These are phyloP conservation scores for Oropetium thomaeum DNA, from an alignment of 176 grass and related monocot species.

Conservation along the genomic window DNA sequence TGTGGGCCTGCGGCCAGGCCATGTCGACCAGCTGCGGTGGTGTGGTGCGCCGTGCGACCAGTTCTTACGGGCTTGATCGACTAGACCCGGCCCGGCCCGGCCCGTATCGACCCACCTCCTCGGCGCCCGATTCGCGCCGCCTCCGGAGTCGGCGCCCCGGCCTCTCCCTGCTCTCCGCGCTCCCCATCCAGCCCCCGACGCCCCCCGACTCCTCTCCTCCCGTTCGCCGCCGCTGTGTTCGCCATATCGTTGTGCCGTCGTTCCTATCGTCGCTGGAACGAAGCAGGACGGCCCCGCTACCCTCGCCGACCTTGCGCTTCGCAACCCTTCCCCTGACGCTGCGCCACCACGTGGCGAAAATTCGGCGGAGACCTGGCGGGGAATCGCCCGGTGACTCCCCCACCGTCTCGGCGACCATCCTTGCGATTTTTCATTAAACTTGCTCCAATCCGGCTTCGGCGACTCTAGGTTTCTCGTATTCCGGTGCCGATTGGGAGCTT, in stretches of 20 bases:
- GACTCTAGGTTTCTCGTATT: not conserved
- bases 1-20: no score
- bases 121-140: not conserved
- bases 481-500: not conserved
- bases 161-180: no score
- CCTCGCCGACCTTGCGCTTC: not conserved
- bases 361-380: not conserved
- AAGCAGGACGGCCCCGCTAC: not conserved
- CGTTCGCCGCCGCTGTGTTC: no score
- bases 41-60: no score
- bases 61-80: no score
- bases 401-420: not conserved
- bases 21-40: no score
- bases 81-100: no score
- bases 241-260: no score
- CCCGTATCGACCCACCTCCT: no score
- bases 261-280: not conserved
- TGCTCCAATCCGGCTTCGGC: not conserved
- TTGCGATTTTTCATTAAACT: not conserved
- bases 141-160: not conserved
- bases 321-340: not conserved
- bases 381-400: constrained; percentile 1
- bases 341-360: not conserved
- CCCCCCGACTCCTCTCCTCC: no score
- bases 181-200: no score